Evolutionary conservation across 106 monocot genomes (phyloP).

Genomic region (Gastrodia elata): DNA sequence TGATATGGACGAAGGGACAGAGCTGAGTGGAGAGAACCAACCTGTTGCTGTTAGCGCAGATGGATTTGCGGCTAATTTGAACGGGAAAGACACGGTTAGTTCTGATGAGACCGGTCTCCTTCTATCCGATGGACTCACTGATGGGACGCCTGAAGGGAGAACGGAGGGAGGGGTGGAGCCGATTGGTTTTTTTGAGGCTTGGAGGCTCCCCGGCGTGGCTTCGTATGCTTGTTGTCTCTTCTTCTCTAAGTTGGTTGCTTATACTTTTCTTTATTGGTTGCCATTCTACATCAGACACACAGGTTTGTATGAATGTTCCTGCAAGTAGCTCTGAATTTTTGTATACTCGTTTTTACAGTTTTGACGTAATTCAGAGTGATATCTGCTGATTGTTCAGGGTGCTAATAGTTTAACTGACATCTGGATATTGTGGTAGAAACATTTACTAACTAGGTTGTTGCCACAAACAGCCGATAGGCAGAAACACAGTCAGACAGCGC

Average conservation of each 20-base stretch:
- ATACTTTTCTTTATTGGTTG: conserved; percentile 94
- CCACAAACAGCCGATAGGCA: too few relatives aligned
- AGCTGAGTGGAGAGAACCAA: conserved; percentile 18
- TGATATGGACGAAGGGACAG: conserved; percentile 21
- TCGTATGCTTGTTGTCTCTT: conserved; percentile 79
- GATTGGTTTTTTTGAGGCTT: conserved; percentile 87
- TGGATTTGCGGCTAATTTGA: conserved; percentile 18
- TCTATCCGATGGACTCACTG: conserved; percentile 5
- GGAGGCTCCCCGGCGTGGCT: conserved; percentile 77
- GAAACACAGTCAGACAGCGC: too few relatives aligned
- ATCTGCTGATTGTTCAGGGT: neutral
- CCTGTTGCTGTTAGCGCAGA: conserved; percentile 3
- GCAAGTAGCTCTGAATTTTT: neutral
- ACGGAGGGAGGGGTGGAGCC: conserved; percentile 17
- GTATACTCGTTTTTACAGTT: neutral
- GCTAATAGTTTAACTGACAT: neutral
- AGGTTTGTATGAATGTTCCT: conserved; percentile 26
- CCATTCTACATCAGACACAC: conserved; percentile 89
- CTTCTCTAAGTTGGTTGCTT: conserved; percentile 95
- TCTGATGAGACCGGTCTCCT: neutral
- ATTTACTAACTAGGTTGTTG: neutral
- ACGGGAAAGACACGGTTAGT: neutral
- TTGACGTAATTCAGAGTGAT: neutral
- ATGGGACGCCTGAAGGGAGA: neutral
- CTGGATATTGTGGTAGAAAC: neutral